Evolutionary conservation across 306 rosid species (phyloP).

Genomic region (Cicer chorassanicum): DNA sequence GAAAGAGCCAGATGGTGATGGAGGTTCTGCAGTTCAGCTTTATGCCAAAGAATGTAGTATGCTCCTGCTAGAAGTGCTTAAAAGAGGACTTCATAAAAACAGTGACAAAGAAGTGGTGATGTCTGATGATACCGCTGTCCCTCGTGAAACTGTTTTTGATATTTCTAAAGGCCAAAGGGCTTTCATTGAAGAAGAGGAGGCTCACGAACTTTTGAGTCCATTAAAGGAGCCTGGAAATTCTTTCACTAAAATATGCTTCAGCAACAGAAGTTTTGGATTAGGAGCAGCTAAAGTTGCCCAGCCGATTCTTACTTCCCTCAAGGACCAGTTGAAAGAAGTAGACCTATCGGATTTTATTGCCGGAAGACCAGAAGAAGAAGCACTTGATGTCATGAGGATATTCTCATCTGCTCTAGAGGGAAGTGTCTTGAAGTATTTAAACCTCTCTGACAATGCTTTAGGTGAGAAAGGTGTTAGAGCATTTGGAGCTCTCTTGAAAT

Average conservation of each 20-base stretch:
- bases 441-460: slow-evolving; percentile 86
- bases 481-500: slow-evolving; percentile 77
- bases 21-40: slow-evolving; percentile 95
- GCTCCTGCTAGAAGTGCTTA: slow-evolving; percentile 81
- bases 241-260: slow-evolving; percentile 91
- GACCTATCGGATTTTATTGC: slow-evolving; percentile 87
- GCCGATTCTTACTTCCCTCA: slow-evolving; percentile 70
- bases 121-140: slow-evolving; percentile 44
- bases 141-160: slow-evolving; percentile 65
- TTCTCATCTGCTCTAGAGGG: slow-evolving; percentile 82
- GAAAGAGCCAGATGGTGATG: slow-evolving; percentile 93
- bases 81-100: slow-evolving; percentile 60
- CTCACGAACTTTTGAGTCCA: slow-evolving; percentile 70
- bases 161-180: slow-evolving; percentile 76
- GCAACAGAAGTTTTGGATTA: slow-evolving; percentile 84
- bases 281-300: slow-evolving; percentile 73
- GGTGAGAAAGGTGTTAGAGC: slow-evolving; percentile 96
- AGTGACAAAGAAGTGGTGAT: slow-evolving; percentile 46
- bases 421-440: slow-evolving; percentile 64
- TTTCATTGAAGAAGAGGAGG: slow-evolving; percentile 86
- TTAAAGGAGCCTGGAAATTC: slow-evolving; percentile 70
- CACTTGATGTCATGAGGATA: slow-evolving; percentile 76
- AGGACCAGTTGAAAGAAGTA: slow-evolving; percentile 78
- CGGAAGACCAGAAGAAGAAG: slow-evolving; percentile 84
- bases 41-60: slow-evolving; percentile 94